phyloP scores from a whole-genome alignment of 805 yeast species.

The Wickerhamomyces kurtzmanii region DNA sequence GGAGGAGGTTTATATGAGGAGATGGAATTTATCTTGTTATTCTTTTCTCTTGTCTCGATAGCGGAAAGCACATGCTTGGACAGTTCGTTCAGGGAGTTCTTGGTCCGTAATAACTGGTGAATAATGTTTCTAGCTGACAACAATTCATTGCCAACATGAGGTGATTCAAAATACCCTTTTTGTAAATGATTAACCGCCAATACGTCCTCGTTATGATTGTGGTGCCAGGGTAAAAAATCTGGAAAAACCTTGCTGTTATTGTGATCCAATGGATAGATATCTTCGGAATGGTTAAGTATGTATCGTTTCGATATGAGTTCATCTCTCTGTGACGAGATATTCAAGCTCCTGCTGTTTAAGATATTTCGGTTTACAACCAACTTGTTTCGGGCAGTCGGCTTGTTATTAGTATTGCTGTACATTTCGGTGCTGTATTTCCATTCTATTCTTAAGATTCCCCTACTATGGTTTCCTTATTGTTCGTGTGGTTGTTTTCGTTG shows the following conservation, averaged over 20 bases:
- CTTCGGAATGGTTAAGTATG: slow-evolving; percentile 20
- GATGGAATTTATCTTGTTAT: slow-evolving; percentile 35
- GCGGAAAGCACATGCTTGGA: slow-evolving; percentile 37
- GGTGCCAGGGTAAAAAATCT: slow-evolving; percentile 67
- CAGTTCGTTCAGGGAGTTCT: slow-evolving; percentile 34
- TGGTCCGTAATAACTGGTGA: slow-evolving; percentile 17
- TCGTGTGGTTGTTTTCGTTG: no score
- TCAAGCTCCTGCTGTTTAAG: no score
- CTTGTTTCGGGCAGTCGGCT: no score
- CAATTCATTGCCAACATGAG: slow-evolving; percentile 56
- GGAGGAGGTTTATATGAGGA: slow-evolving; percentile 74
- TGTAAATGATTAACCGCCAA: slow-evolving; percentile 47
- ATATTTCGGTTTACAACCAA: no score
- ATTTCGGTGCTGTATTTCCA: no score
- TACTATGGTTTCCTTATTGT: no score
- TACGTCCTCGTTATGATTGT: slow-evolving; percentile 41
- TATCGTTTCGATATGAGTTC: slow-evolving; percentile 20
- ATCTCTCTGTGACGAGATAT: no score
- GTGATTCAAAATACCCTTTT: slow-evolving; percentile 61
- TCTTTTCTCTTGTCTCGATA: slow-evolving; percentile 32
- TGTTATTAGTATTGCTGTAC: no score
- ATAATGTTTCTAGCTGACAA: slow-evolving; percentile 57
- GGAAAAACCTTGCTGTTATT: slow-evolving; percentile 26
- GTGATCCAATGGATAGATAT: slow-evolving; percentile 22
- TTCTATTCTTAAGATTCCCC: no score